Evolutionary conservation across 2,329 filamentous ascomycete species (phyloP).

Genomic region (Epichloe sibirici): DNA sequence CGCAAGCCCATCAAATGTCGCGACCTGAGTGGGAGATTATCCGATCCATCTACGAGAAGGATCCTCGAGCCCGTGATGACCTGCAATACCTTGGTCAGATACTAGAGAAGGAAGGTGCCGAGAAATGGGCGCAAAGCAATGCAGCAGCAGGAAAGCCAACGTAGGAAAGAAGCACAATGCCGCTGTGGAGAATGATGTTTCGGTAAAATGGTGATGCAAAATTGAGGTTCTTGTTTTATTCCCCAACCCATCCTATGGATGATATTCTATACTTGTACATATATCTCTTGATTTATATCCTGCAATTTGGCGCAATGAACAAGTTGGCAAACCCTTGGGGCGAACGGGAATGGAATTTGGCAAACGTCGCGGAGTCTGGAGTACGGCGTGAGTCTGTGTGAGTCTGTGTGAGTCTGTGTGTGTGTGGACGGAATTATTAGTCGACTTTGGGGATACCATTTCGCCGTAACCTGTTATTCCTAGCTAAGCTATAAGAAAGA

Average conservation of each 20-base stretch:
- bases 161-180: neutral
- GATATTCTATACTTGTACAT: neutral
- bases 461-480: neutral
- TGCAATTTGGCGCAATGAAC: no score
- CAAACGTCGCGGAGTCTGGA: neutral
- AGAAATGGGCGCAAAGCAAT: conserved; percentile 9
- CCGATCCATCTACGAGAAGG: conserved; percentile 51
- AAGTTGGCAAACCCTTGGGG: no score
- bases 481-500: no score
- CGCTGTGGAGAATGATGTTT: neutral
- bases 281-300: no score
- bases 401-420: no score
- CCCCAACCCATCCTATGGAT: neutral
- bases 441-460: neutral
- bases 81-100: conserved; percentile 42
- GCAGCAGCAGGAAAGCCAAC: conserved; percentile 2
- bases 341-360: no score
- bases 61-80: conserved; percentile 53
- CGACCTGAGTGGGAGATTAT: conserved; percentile 66
- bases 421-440: neutral
- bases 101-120: conserved; percentile 35
- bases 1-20: conserved; percentile 56
- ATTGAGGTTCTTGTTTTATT: neutral
- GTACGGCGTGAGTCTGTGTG: neutral
- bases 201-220: neutral